Percentiles rank a stretch among this genome's conserved stretches.
Conservation (phyloP, 306 rosid genomes). For the Ormosia emarginata region DNA sequence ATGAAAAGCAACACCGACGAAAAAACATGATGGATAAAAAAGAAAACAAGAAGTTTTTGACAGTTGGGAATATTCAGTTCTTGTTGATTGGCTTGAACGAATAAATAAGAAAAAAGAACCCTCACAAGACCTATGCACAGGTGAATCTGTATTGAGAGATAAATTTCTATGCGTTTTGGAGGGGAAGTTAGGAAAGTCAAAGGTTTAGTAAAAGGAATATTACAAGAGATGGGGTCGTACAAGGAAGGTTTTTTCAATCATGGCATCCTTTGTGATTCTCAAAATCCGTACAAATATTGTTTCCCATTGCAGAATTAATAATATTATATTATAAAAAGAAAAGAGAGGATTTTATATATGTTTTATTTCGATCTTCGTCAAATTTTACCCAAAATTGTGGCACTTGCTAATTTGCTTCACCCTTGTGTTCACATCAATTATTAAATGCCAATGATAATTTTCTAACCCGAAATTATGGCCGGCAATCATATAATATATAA, state of each 20-base stretch:
- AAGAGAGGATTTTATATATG: not conserved
- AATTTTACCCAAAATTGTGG: slow-evolving; percentile 4
- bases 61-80: not conserved
- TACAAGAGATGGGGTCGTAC: not conserved
- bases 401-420: not conserved
- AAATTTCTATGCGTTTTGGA: not conserved
- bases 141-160: not conserved
- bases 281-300: not conserved
- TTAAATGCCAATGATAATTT: not conserved
- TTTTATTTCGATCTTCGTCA: not conserved
- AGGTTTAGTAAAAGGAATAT: not conserved
- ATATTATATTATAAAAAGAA: not conserved
- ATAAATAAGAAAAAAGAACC: not conserved
- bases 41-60: not conserved
- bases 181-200: slow-evolving; percentile 11
- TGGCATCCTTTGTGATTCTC: not conserved
- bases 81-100: not conserved
- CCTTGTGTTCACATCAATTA: not conserved
- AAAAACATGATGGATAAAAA: slow-evolving; percentile 15
- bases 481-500: not conserved
- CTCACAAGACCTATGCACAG: not conserved
- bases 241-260: not conserved
- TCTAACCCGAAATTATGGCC: not conserved
- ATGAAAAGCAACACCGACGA: not conserved
- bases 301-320: not conserved